Evolutionary conservation across 257 asterid genomes (phyloP).

Genomic region (Solanum neorickii): DNA sequence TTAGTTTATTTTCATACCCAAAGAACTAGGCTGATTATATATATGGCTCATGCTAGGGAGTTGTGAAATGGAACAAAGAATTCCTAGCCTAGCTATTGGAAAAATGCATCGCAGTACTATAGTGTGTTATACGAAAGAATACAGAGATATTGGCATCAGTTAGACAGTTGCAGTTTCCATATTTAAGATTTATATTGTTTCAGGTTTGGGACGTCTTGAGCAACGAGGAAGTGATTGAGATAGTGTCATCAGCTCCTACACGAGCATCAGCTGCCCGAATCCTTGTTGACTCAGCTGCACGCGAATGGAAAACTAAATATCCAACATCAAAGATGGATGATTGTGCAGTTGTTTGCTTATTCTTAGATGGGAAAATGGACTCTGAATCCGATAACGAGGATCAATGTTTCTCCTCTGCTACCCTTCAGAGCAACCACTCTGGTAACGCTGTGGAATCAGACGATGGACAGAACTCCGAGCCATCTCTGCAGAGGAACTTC

Average conservation of each 20-base stretch:
- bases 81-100: background rate
- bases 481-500: conserved; percentile 66
- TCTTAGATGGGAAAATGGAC: conserved; percentile 84
- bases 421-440: conserved; percentile 70
- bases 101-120: background rate
- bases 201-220: conserved; percentile 98
- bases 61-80: background rate
- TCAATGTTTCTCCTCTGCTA: conserved; percentile 71
- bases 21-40: background rate
- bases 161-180: background rate
- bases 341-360: conserved; percentile 90
- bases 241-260: conserved; percentile 61
- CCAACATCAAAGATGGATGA: conserved; percentile 97
- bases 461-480: conserved; percentile 65
- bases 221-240: conserved; percentile 91
- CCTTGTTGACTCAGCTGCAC: conserved; percentile 77
- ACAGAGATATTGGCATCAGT: background rate
- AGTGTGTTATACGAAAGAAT: background rate
- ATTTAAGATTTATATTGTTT: background rate
- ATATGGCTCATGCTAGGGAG: background rate
- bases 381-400: conserved; percentile 76
- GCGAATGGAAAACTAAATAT: conserved; percentile 84
- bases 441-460: conserved; percentile 66
- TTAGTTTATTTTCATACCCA: background rate
- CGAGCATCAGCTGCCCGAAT: conserved; percentile 77